Percentiles rank a stretch among this genome's conserved stretches.
Evolutionary conservation across 1,284 basidiomycete genomes (phyloP).

Genomic region (Marasmius oreades): DNA sequence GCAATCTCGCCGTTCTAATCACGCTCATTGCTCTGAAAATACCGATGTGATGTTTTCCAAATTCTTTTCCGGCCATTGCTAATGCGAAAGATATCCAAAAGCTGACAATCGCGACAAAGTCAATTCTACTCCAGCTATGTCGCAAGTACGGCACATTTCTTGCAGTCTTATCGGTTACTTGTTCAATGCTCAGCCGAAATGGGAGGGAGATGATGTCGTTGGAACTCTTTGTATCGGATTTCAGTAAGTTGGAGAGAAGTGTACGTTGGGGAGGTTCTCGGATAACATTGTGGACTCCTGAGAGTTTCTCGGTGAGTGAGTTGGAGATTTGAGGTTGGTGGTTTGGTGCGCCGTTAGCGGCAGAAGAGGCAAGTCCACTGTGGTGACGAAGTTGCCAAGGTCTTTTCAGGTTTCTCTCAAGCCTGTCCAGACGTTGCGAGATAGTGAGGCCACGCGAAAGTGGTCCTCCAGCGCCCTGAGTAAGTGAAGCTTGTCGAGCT

Average conservation of each 20-base stretch:
- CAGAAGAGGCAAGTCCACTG: slow-evolving; percentile 1
- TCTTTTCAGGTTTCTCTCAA: slow-evolving; percentile 28
- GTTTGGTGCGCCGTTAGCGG: slow-evolving; percentile 9
- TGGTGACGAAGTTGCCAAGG: slow-evolving; percentile 28
- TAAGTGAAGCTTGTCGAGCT: slow-evolving; percentile 11
- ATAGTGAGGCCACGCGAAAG: slow-evolving; percentile 26
- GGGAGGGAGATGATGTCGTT: slow-evolving; percentile 53
- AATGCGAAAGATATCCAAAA: slow-evolving; percentile 61
- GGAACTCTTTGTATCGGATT: slow-evolving; percentile 36
- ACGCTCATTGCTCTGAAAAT: slow-evolving; percentile 91
- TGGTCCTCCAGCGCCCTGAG: slow-evolving; percentile 19
- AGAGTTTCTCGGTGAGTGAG: slow-evolving; percentile 12
- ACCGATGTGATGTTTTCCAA: slow-evolving; percentile 69
- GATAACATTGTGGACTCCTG: slow-evolving; percentile 10
- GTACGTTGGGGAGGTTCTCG: slow-evolving; percentile 37
- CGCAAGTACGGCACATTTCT: slow-evolving; percentile 83
- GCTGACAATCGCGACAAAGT: slow-evolving; percentile 65
- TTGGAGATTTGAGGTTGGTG: not conserved
- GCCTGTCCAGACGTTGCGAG: slow-evolving; percentile 20
- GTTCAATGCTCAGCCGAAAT: slow-evolving; percentile 60
- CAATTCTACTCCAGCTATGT: slow-evolving; percentile 89
- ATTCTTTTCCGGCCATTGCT: slow-evolving; percentile 65
- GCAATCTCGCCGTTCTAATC: slow-evolving; percentile 77
- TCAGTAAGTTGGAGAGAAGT: slow-evolving; percentile 45
- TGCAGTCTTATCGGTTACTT: slow-evolving; percentile 49